Base-by-base conservation (phyloP, 225 moss, liverwort and hornwort species). In the Antitrichia curtipendula region DNA sequence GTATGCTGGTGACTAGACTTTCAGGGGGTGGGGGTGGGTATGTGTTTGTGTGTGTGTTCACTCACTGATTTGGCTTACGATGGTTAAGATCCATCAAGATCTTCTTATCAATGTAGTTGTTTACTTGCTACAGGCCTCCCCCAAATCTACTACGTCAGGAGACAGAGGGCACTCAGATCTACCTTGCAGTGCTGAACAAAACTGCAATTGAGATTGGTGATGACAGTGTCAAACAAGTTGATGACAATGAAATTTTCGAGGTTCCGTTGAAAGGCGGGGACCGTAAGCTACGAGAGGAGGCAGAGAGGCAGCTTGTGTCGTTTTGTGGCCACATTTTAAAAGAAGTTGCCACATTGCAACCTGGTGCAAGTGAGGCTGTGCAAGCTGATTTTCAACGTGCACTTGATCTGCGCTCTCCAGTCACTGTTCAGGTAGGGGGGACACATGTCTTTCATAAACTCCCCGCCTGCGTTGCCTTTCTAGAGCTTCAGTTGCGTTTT, bases 101-200 rank as follows among this genome's bases (percentile, higher is more conserved):
- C 8, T 57, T 73, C 52, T 68, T 87, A 68, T 80, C 34, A 86
- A 38, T 77, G 32, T 61, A 57, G 28, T 57, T 58, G 32, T 66
- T 29, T 85, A 61, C 74, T 80, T 75, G 71, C 76, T 58, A 38
- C 89, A 97, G 98, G 87, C 96, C 99, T 78, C 97, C 99, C 60
- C 96, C 96, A 87, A 99, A 99, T 91, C 88, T 99, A 72, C 83
- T 99, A 79, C 96, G 99, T 58, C 96, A 97, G 88, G 99, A 99
- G 89, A 96, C 95, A 25, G 95, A 99, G 86, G 99, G 97, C 83
- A 97, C 96, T 65, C 94, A 95, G 88, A 83, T 95, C 74, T 99
- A 99, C 88, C 93, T 99, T 86, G 88, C 92, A 68, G 96, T 99
- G 88, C 95, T 99, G 68, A 96, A 95, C 65, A 92, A 92, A 73